Percentiles rank a stretch among this genome's conserved stretches.
Conservation (phyloP, 2,329 filamentous ascomycete species). For the Fusarium praegraminearum region DNA sequence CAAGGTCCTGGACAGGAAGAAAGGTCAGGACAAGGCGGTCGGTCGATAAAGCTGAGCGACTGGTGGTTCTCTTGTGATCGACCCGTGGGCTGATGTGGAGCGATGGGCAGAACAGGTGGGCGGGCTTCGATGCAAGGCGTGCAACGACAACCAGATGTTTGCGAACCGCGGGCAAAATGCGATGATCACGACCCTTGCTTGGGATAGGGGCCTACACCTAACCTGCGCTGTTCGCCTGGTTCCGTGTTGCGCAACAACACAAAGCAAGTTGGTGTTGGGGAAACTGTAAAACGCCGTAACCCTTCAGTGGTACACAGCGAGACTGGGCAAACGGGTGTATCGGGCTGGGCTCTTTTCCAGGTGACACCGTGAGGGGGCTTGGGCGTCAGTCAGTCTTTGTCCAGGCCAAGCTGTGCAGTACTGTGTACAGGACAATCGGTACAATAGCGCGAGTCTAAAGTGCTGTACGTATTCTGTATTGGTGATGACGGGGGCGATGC, state of each 20-base stretch:
- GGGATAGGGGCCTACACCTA: constrained; percentile 41
- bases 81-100: constrained; percentile 49
- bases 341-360: constrained; percentile 21
- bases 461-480: constrained; percentile 19
- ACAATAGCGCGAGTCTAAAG: constrained; percentile 6
- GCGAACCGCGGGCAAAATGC: constrained; percentile 39
- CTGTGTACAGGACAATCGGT: background rate
- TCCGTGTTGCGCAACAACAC: constrained; percentile 26
- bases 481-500: constrained; percentile 32
- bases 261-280: constrained; percentile 41
- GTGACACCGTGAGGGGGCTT: constrained; percentile 45
- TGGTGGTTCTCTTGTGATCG: constrained; percentile 44
- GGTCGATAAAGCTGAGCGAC: constrained; percentile 40
- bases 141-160: constrained; percentile 32
- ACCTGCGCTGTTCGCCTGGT: constrained; percentile 19
- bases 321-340: constrained; percentile 30
- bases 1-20: constrained; percentile 36
- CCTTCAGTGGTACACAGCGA: constrained; percentile 28
- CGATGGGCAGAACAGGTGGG: constrained; percentile 43
- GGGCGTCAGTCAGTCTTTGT: constrained; percentile 26
- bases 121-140: constrained; percentile 33
- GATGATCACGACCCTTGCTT: constrained; percentile 44
- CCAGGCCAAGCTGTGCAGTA: constrained; percentile 26
- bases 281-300: constrained; percentile 4
- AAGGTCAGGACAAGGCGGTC: constrained; percentile 39